Percentiles rank a stretch among this genome's conserved stretches.
phyloP scores from a whole-genome alignment of 192 early-diverging fungal species.

The Coemansia sp. region DNA sequence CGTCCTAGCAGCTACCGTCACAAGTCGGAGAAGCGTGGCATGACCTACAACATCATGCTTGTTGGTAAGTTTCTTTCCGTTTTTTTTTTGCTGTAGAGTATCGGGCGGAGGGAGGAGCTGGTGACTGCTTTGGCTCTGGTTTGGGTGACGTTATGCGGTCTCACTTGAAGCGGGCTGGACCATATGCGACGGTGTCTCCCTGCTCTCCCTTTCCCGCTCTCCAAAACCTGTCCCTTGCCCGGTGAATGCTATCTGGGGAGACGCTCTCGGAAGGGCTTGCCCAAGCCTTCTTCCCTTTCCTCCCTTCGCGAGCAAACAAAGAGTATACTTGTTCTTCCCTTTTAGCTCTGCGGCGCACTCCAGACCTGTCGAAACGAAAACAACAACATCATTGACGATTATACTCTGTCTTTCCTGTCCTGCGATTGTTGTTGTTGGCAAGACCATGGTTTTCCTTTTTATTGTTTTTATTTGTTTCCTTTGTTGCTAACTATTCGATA shows the following conservation, averaged over 20 bases:
- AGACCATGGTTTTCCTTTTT: conserved; percentile 12
- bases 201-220: neutral
- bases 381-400: conserved; percentile 1
- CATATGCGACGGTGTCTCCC: neutral
- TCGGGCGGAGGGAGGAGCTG: neutral
- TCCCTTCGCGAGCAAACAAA: conserved; percentile 5
- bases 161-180: neutral
- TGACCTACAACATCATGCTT: conserved; percentile 98
- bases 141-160: neutral
- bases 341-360: neutral
- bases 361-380: neutral
- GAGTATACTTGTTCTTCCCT: conserved; percentile 9
- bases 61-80: conserved; percentile 68
- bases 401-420: conserved; percentile 1
- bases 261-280: neutral
- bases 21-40: conserved; percentile 95
- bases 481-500: conserved; percentile 1
- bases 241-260: neutral
- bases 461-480: conserved; percentile 1
- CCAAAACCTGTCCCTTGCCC: conserved; percentile 1
- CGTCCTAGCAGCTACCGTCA: conserved; percentile 66
- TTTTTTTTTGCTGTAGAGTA: neutral
- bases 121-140: neutral
- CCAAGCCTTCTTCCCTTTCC: conserved; percentile 4
- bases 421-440: conserved; percentile 20